phyloP scores from a whole-genome alignment of 805 yeast genomes.

The Kodamaea fukazawae region DNA sequence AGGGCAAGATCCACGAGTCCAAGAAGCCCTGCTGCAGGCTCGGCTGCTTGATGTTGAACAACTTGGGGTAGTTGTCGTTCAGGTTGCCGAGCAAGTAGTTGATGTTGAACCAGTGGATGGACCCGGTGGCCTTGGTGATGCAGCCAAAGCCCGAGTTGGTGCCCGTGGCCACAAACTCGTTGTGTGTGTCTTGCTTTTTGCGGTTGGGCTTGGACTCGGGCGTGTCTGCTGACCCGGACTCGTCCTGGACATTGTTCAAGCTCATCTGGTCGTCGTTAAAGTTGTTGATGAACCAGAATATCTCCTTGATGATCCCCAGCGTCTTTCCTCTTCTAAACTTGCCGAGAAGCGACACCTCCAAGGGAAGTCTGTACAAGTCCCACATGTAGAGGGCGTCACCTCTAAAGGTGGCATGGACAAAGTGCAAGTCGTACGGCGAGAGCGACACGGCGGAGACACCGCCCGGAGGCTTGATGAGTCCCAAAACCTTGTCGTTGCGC shows the following conservation, averaged over 20 bases:
- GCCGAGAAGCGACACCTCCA: conserved; percentile 52
- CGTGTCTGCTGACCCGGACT: background rate
- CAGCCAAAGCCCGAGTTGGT: conserved; percentile 47
- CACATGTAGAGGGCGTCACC: conserved; percentile 66
- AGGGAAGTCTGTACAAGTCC: conserved; percentile 55
- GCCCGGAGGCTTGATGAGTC: conserved; percentile 54
- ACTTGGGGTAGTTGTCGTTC: conserved; percentile 26
- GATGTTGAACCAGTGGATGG: conserved; percentile 59
- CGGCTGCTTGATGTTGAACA: background rate
- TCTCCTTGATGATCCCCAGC: conserved; percentile 47
- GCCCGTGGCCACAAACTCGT: conserved; percentile 1
- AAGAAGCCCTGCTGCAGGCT: conserved; percentile 15
- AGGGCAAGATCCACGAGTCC: conserved; percentile 49
- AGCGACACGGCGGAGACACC: conserved; percentile 60
- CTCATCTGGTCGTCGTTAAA: conserved; percentile 1
- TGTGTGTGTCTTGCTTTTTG: conserved; percentile 2
- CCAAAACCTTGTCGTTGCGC: conserved; percentile 33
- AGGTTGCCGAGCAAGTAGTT: conserved; percentile 38
- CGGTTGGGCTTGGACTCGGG: background rate
- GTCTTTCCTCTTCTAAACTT: conserved; percentile 63
- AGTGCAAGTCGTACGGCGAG: conserved; percentile 58
- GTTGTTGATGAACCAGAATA: conserved; percentile 53
- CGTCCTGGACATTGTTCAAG: background rate
- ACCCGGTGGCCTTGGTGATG: conserved; percentile 53
- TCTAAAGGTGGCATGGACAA: conserved; percentile 51